Evolutionary conservation across 2,329 filamentous ascomycete species (phyloP), one percentile per base, ranked within the genome.

Genomic region (Mariannaea sp.): DNA sequence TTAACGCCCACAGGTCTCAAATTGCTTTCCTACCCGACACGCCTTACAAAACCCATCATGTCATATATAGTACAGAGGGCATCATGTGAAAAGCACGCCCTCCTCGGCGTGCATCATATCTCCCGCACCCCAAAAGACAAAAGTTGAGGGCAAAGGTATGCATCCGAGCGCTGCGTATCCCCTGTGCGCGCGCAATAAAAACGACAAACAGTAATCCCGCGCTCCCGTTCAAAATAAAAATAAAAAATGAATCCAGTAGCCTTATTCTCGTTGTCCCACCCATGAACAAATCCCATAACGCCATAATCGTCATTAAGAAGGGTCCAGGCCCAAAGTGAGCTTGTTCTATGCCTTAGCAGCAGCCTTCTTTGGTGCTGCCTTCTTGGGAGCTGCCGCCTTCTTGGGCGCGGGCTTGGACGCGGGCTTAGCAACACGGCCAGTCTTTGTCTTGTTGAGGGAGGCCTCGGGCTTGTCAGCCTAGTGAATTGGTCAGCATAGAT

Each of bases 391-490:
- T 41, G 73, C 71, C 71, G 77, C 77, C 70, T 76, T 77, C 29
- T 73, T 62, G 9, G 74, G 67, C 6, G 75, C 71, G 19, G 73
- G 72, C 74, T 78, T 78, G 69, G 80, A 78, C 33, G 77, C 73
- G 7, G 78, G 78, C 84, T 94, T 95, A 66, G 87, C 84, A 66
- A 95, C 88, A 64, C 91, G 88, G 42, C 91, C 90, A 48, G 89
- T 87, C 84, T 94, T 94, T 73, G 90, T 92, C 84, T 90, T 92
- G 71, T 82, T 83, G 46, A 92, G 76, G 42, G 87, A 53, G 85
- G 80, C 75, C 63, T 90, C 86, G 52, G 86, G 55, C 70, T 72
- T 40, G 13, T 48, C 51, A 16, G 51, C 26, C 51, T 49, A 16
- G 22, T n/a, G 3, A 6, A 30, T 2, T 2, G 14, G 45, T 54